A percentile compares a stretch with the other conserved stretches of the same genome.
These are phyloP conservation scores for Alternaria sp. DNA, from an alignment of 2,329 filamentous ascomycete species.

Conservation along the genomic window DNA sequence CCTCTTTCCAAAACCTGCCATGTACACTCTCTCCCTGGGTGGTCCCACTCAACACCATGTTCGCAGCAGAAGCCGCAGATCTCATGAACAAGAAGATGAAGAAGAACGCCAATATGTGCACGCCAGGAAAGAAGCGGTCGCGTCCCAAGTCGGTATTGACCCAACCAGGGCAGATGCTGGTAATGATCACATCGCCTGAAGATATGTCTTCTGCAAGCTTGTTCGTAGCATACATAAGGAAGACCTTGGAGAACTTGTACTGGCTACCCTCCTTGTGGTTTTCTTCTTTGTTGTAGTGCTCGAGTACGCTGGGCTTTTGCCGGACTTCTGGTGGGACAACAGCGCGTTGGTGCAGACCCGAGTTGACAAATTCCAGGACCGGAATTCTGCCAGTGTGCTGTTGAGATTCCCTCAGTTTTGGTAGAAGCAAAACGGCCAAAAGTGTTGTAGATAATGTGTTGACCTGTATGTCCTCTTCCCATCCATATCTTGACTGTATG, in stretches of 20 bases:
- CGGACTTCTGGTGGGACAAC: constrained; percentile 29
- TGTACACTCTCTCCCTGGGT: constrained; percentile 42
- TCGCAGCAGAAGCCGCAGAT: constrained; percentile 37
- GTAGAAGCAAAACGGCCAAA: constrained; percentile 59
- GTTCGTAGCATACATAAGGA: constrained; percentile 44
- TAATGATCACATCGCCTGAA: constrained; percentile 43
- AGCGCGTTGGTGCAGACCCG: constrained; percentile 37
- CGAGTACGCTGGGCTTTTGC: constrained; percentile 32
- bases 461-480: constrained; percentile 60
- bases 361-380: constrained; percentile 44
- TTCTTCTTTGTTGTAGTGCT: constrained; percentile 38
- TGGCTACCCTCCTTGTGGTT: constrained; percentile 33
- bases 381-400: constrained; percentile 28
- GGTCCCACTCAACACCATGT: constrained; percentile 43
- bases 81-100: constrained; percentile 34
- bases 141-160: constrained; percentile 40
- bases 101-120: constrained; percentile 28
- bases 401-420: constrained; percentile 42
- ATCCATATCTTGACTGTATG: constrained; percentile 39
- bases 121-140: constrained; percentile 38
- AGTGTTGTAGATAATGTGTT: constrained; percentile 65
- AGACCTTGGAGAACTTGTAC: constrained; percentile 45
- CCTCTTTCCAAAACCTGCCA: constrained; percentile 47
- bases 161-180: constrained; percentile 45
- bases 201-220: constrained; percentile 36